These are phyloP conservation scores for Monosporascus sp. DNA, from an alignment of 2,329 filamentous ascomycete species.

Conservation along the genomic window DNA sequence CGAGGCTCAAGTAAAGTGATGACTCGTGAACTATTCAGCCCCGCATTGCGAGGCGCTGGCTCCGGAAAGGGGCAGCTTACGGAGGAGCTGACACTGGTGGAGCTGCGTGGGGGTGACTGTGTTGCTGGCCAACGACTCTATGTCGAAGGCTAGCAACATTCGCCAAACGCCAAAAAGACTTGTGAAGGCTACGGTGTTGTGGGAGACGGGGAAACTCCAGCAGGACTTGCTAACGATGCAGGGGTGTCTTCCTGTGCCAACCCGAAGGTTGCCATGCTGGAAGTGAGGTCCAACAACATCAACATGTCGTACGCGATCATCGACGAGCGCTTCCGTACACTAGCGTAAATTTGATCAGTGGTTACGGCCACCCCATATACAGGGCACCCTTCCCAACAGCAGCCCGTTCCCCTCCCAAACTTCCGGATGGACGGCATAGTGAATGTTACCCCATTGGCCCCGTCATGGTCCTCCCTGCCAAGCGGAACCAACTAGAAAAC, in stretches of 20 bases:
- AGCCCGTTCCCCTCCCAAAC: no score
- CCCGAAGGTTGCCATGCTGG: no score
- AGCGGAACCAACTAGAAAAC: not conserved
- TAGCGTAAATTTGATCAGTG: conserved; percentile 17
- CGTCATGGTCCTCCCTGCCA: no score
- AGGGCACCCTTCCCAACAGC: no score
- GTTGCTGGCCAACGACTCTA: not conserved
- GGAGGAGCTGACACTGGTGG: conserved; percentile 1
- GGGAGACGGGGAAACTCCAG: not conserved
- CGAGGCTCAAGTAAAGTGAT: conserved; percentile 54
- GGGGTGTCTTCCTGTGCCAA: no score
- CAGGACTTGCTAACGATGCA: not conserved
- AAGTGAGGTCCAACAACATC: conserved; percentile 45
- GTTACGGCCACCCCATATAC: no score
- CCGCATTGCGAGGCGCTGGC: not conserved
- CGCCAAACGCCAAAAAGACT: no score
- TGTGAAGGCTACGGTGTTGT: no score
- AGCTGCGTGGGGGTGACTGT: not conserved
- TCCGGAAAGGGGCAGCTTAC: conserved; percentile 2
- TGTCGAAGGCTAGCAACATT: no score
- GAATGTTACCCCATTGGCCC: no score
- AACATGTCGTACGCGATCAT: conserved; percentile 50
- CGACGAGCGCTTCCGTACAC: conserved; percentile 55
- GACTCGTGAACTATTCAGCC: not conserved
- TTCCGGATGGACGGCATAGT: no score